Evolutionary conservation across 257 asterid species (phyloP), one percentile per base, ranked within the genome.

Genomic region (Lithospermum erythrorhizon): DNA sequence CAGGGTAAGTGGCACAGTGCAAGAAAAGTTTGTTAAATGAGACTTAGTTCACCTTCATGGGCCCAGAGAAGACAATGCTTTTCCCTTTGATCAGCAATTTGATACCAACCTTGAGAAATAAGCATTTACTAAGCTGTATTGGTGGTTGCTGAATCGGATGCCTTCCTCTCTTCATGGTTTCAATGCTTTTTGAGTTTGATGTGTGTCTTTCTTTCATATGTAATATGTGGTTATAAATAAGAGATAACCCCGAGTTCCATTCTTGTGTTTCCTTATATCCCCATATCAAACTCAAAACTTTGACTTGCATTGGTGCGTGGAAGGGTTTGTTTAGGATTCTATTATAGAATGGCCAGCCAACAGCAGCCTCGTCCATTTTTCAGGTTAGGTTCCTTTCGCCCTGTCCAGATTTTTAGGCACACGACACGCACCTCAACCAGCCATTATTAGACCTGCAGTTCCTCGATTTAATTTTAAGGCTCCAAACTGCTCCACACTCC

Each of bases 401-500:
- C 27, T 1, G 11, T 17, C 20, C 32, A 56, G 35, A 27, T 0
- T n/a, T n/a, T n/a, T n/a, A n/a, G n/a, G n/a, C n/a, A n/a, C n/a
- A n/a, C n/a, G n/a, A n/a, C 60, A 14, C 41, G 60, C 60, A 22
- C 60, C 60, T 23, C 60, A 56, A 55, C 59, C 23, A 56, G n/a
- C 60, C 2, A 23, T 56, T 56, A 23, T 56, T 23, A 27, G 60
- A 3, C 60, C 60, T 23, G 32, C 37, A 6, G 41, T 30, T 24
- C 60, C 60, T 6, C 37, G 11, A 22, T 19, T 56, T 24, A 56
- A 41, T n/a, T n/a, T n/a, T n/a, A n/a, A n/a, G n/a, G n/a, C n/a
- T n/a, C n/a, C 65, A 30, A 67, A 6, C 58, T 0, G 6, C 65
- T 30, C 54, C 73, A 19, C 57, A n/a, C 65, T 65, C 53, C 53